Evolutionary conservation across 169 alveolate genomes (phyloP).

Genomic region (Miamiensis avidus): DNA sequence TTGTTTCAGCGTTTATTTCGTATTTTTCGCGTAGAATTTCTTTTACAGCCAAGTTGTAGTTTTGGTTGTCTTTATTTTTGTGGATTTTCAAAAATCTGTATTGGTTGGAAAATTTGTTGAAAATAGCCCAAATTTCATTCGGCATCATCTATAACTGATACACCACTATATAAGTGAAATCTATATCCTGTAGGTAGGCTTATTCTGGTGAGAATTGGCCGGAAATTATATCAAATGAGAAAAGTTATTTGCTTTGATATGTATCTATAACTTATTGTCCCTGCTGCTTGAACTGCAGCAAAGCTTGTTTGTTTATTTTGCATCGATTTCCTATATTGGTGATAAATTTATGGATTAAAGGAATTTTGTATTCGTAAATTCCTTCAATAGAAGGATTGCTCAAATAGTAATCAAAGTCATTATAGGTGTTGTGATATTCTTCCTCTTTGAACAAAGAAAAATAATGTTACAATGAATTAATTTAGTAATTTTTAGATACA

Average conservation of each 20-base stretch:
- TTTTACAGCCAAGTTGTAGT: background rate
- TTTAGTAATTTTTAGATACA: too few species aligned
- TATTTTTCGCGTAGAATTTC: background rate
- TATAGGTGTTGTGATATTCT: conserved; percentile 61
- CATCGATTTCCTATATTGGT: conserved; percentile 63
- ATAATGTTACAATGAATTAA: too few species aligned
- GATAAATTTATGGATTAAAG: conserved; percentile 71
- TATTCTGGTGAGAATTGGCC: background rate
- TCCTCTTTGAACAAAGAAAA: conserved; percentile 53
- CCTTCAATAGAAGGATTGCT: conserved; percentile 82
- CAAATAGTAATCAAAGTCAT: conserved; percentile 58
- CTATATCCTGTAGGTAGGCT: background rate
- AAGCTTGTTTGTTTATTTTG: conserved; percentile 55
- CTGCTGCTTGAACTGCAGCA: too few species aligned
- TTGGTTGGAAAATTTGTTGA: background rate
- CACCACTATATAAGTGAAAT: background rate
- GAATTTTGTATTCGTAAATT: conserved; percentile 83
- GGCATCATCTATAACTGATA: conserved; percentile 4
- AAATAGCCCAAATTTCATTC: background rate
- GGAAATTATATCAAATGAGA: conserved; percentile 16
- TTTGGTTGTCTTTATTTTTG: background rate
- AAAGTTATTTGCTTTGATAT: conserved; percentile 33
- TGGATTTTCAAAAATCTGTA: background rate
- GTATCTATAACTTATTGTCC: conserved; percentile 53
- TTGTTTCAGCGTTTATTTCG: background rate